phyloP scores from a whole-genome alignment of 306 rosid species.

The Medicago ruthenica region DNA sequence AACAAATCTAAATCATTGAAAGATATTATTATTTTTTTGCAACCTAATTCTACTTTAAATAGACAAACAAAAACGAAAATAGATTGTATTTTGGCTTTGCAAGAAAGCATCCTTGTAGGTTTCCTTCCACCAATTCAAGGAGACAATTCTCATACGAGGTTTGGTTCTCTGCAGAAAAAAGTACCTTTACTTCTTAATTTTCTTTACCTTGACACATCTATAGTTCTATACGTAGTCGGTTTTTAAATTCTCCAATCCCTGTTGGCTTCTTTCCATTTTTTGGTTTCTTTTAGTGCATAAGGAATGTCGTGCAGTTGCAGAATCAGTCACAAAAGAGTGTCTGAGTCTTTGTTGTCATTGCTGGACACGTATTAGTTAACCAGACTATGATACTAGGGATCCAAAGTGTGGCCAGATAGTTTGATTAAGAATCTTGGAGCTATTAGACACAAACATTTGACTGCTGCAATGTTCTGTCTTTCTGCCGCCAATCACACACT shows the following conservation, averaged over 20 bases:
- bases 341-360: conserved; percentile 29
- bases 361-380: background rate
- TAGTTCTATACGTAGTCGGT: background rate
- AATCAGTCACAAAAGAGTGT: conserved; percentile 20
- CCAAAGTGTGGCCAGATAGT: conserved; percentile 12
- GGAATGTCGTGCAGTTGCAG: conserved; percentile 12
- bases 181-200: background rate
- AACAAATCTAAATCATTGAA: background rate
- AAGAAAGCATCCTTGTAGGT: background rate
- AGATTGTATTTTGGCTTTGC: background rate
- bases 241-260: background rate
- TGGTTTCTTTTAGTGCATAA: conserved; percentile 29
- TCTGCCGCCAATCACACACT: background rate
- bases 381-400: background rate
- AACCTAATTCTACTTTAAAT: background rate
- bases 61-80: no score
- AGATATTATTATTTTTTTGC: background rate
- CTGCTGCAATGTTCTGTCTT: background rate
- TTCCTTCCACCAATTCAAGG: background rate
- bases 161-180: background rate
- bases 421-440: conserved; percentile 14
- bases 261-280: conserved; percentile 29
- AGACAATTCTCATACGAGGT: background rate
- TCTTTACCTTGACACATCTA: conserved; percentile 10
- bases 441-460: conserved; percentile 3